A percentile compares a stretch with the other conserved stretches of the same genome.
phyloP scores from a whole-genome alignment of 495 filamentous ascomycete species.

The Penicillium desertorum region DNA sequence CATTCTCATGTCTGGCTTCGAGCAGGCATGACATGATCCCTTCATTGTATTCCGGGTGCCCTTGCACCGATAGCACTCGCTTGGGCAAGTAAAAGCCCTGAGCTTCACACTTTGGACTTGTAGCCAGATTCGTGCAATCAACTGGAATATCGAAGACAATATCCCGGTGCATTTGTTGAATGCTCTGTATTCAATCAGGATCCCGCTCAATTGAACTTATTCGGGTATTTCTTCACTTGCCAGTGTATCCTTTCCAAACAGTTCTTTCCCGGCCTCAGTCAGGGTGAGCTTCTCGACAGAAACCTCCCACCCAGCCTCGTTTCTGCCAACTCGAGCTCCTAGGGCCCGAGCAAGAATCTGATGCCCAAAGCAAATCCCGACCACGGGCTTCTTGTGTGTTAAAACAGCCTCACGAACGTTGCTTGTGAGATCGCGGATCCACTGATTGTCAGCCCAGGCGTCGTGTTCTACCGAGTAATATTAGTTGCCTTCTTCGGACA shows the following conservation, averaged over 20 bases:
- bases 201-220: not conserved
- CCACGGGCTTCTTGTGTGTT: constrained; percentile 57
- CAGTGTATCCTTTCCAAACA: constrained; percentile 66
- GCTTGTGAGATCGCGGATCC: constrained; percentile 69
- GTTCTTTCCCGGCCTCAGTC: constrained; percentile 61
- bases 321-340: constrained; percentile 61
- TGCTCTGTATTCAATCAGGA: constrained; percentile 41
- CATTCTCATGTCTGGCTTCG: constrained; percentile 54
- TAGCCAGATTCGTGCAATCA: constrained; percentile 62
- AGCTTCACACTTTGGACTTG: constrained; percentile 60
- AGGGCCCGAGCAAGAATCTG: constrained; percentile 82
- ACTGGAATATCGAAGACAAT: constrained; percentile 62
- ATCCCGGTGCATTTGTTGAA: constrained; percentile 87
- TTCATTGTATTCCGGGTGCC: constrained; percentile 82
- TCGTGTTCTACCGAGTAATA: constrained; percentile 42
- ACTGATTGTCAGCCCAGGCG: constrained; percentile 62
- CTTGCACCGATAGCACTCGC: constrained; percentile 72
- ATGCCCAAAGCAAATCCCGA: constrained; percentile 91
- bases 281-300: constrained; percentile 65
- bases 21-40: constrained; percentile 70
- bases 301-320: constrained; percentile 72
- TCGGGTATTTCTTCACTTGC: constrained; percentile 43
- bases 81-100: constrained; percentile 72
- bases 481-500: not conserved
- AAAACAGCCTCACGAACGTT: constrained; percentile 56